These are phyloP conservation scores for Mycosphaerella sp. DNA, from an alignment of 2,329 filamentous ascomycete genomes.

Conservation along the genomic window DNA sequence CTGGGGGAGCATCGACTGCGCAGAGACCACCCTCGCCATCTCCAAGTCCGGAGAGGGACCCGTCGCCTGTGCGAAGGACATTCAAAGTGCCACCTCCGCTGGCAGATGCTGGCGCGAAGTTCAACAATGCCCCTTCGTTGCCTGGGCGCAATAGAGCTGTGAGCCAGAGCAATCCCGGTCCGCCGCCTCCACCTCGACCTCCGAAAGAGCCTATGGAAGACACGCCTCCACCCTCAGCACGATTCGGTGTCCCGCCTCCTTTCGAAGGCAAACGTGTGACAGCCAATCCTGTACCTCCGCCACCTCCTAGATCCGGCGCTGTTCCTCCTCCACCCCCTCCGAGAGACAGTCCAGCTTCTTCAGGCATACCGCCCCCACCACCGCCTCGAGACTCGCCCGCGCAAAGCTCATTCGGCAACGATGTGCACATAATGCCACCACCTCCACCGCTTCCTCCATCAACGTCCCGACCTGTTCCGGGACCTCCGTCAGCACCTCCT, in stretches of 20 bases:
- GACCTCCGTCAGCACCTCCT: slow-evolving; percentile 41
- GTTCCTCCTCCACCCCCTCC: slow-evolving; percentile 53
- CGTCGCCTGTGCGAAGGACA: slow-evolving; percentile 61
- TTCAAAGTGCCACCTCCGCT: slow-evolving; percentile 85
- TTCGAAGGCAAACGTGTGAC: slow-evolving; percentile 60
- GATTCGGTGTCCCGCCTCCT: slow-evolving; percentile 72
- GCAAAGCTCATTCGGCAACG: slow-evolving; percentile 37
- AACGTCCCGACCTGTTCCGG: slow-evolving; percentile 29
- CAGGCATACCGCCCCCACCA: slow-evolving; percentile 34
- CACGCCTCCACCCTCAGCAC: slow-evolving; percentile 31
- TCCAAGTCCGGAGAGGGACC: slow-evolving; percentile 58
- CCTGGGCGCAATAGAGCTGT: slow-evolving; percentile 52
- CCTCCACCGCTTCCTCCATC: slow-evolving; percentile 33
- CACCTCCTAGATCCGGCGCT: slow-evolving; percentile 33
- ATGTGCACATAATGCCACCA: slow-evolving; percentile 24
- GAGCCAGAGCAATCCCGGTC: slow-evolving; percentile 29
- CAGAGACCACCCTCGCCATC: slow-evolving; percentile 47
- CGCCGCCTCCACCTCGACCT: slow-evolving; percentile 45
- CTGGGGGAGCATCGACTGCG: slow-evolving; percentile 36
- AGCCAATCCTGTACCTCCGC: slow-evolving; percentile 60
- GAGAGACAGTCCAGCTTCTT: slow-evolving; percentile 34
- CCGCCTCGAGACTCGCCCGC: slow-evolving; percentile 58
- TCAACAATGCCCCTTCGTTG: slow-evolving; percentile 31
- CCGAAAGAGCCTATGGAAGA: slow-evolving; percentile 55
- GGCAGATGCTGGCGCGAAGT: slow-evolving; percentile 72